Percentiles rank a stretch among this genome's conserved stretches.
Evolutionary conservation across 345 rosid genomes (phyloP).

Genomic region (Populus simonii): DNA sequence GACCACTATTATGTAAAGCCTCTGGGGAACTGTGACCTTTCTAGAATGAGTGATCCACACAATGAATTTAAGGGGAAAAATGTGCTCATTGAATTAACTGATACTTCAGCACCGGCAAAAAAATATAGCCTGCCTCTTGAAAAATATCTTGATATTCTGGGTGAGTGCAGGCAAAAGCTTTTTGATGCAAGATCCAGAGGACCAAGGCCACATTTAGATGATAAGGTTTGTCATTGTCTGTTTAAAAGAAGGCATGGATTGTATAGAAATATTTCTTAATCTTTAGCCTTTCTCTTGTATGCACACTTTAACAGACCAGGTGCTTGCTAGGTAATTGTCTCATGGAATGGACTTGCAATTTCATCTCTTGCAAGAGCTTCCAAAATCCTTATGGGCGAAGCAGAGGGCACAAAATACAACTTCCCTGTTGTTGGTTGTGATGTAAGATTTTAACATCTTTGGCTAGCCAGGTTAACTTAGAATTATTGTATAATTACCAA

Average conservation of each 20-base stretch:
- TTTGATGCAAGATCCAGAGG: slow-evolving; percentile 62
- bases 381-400: slow-evolving; percentile 61
- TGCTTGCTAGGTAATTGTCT: slow-evolving; percentile 68
- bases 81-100: slow-evolving; percentile 77
- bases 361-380: slow-evolving; percentile 90
- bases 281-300: slow-evolving; percentile 3
- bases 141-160: slow-evolving; percentile 66
- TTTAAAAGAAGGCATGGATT: background rate
- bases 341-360: slow-evolving; percentile 93
- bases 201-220: slow-evolving; percentile 92
- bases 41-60: slow-evolving; percentile 83
- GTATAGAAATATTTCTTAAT: background rate
- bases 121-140: slow-evolving; percentile 54
- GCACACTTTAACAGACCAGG: slow-evolving; percentile 7
- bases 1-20: slow-evolving; percentile 77
- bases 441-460: slow-evolving; percentile 42
- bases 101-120: slow-evolving; percentile 55
- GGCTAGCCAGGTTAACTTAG: background rate
- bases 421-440: slow-evolving; percentile 72
- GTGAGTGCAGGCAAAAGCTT: slow-evolving; percentile 72
- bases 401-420: slow-evolving; percentile 40
- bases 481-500: background rate
- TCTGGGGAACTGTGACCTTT: slow-evolving; percentile 83
- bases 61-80: slow-evolving; percentile 74
- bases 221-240: slow-evolving; percentile 48